Evolutionary conservation across 371 early-diverging fungal species (phyloP).

Genomic region (Thermomucor indicae-seudaticae): DNA sequence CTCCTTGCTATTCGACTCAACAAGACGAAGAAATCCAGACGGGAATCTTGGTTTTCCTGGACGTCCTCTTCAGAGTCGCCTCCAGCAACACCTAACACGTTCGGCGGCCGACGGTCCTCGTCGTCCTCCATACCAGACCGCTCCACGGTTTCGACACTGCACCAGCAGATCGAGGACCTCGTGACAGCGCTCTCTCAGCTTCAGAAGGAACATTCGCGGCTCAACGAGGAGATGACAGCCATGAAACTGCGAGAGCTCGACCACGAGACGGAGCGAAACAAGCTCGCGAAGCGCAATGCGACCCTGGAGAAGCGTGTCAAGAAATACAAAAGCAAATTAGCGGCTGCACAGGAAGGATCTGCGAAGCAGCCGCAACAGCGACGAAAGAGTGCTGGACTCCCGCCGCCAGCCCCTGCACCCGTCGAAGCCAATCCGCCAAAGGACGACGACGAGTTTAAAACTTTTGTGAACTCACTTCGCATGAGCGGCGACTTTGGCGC

Average conservation of each 20-base stretch:
- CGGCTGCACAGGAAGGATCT: neutral
- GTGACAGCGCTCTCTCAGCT: constrained; percentile 47
- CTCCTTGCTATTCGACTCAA: constrained; percentile 33
- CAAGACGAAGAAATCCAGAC: constrained; percentile 9
- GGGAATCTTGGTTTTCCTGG: constrained; percentile 20
- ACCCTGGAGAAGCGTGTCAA: constrained; percentile 30
- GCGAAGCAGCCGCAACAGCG: neutral
- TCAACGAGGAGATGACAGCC: constrained; percentile 38
- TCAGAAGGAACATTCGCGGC: constrained; percentile 49
- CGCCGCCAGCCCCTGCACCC: constrained; percentile 1
- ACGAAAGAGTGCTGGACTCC: neutral
- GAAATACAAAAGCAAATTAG: constrained; percentile 34
- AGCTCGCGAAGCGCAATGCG: constrained; percentile 27
- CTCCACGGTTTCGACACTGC: constrained; percentile 14
- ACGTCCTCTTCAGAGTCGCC: constrained; percentile 3
- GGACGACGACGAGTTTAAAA: constrained; percentile 15
- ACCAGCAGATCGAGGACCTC: constrained; percentile 54
- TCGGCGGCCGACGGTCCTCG: neutral
- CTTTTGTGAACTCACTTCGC: constrained; percentile 37
- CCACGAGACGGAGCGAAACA: constrained; percentile 25
- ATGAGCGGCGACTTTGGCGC: constrained; percentile 43
- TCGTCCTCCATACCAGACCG: constrained; percentile 2
- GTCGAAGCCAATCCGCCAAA: neutral
- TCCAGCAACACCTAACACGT: neutral
- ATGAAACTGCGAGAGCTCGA: constrained; percentile 53